phyloP scores from a whole-genome alignment of 495 filamentous ascomycete species.

The Endocarpon pusillum region DNA sequence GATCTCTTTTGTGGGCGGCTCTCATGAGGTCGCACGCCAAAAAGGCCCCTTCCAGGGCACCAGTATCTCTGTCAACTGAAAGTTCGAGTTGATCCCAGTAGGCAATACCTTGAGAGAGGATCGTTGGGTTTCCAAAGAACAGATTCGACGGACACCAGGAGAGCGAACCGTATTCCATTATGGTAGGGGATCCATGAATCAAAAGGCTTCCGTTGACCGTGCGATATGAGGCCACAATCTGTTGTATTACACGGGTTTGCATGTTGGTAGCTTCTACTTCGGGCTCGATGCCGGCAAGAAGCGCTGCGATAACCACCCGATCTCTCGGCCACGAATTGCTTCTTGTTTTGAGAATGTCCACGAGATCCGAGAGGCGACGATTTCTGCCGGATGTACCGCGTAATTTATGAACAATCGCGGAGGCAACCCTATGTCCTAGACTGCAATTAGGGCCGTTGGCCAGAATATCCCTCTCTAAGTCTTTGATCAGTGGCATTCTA shows the following conservation, averaged over 20 bases:
- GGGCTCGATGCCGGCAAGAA: constrained; percentile 6
- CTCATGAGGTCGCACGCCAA: not conserved
- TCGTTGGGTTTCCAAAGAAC: not conserved
- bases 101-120: not conserved
- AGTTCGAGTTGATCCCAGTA: not conserved
- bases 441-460: constrained; percentile 3
- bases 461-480: constrained; percentile 15
- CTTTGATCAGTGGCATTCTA: constrained; percentile 10
- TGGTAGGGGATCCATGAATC: not conserved
- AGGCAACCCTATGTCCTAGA: constrained; percentile 4
- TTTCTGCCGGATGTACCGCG: not conserved
- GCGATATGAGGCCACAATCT: not conserved
- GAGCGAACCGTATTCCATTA: not conserved
- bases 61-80: not conserved
- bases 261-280: not conserved
- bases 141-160: not conserved
- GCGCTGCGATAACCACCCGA: constrained; percentile 11
- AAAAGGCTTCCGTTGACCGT: not conserved
- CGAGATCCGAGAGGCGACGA: constrained; percentile 9
- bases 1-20: not conserved
- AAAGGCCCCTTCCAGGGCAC: not conserved
- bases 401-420: constrained; percentile 4
- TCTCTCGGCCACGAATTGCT: constrained; percentile 13
- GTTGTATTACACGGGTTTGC: not conserved
- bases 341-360: constrained; percentile 8